A percentile compares a stretch with the other conserved stretches of the same genome.
Evolutionary conservation across 345 rosid species (phyloP).

Genomic region (Populus ilicifolia): DNA sequence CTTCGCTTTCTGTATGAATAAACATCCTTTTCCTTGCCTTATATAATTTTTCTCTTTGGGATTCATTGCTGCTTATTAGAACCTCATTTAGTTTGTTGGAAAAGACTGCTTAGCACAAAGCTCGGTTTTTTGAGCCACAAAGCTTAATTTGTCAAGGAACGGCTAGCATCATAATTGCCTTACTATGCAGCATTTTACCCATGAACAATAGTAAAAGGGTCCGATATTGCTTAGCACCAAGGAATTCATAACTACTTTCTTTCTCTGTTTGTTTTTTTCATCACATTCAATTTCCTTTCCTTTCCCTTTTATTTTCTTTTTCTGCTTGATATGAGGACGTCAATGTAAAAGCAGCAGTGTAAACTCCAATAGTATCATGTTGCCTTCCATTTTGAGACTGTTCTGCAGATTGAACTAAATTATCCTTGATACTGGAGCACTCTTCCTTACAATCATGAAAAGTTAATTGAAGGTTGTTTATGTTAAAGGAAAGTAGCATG

Average conservation of each 20-base stretch:
- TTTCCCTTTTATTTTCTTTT: background rate
- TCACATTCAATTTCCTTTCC: too few relatives aligned
- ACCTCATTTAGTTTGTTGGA: background rate
- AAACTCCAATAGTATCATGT: background rate
- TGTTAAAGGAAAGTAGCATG: background rate
- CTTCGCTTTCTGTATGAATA: slow-evolving; percentile 37
- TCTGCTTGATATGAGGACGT: background rate
- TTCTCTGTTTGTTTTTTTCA: background rate
- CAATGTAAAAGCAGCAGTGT: background rate
- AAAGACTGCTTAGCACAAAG: background rate
- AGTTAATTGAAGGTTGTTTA: background rate
- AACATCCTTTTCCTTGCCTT: slow-evolving; percentile 4
- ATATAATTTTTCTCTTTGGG: background rate
- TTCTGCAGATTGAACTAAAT: background rate
- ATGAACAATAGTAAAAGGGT: background rate
- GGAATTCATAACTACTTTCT: background rate
- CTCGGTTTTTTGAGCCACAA: background rate
- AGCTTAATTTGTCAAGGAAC: background rate
- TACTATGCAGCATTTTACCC: background rate
- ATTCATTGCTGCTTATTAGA: background rate
- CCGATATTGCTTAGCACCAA: background rate
- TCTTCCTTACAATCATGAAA: background rate
- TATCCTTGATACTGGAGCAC: background rate
- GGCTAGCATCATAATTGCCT: background rate
- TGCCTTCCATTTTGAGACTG: background rate